Evolutionary conservation across 2,329 filamentous ascomycete genomes (phyloP).

Genomic region (Colletotrichum magnum): DNA sequence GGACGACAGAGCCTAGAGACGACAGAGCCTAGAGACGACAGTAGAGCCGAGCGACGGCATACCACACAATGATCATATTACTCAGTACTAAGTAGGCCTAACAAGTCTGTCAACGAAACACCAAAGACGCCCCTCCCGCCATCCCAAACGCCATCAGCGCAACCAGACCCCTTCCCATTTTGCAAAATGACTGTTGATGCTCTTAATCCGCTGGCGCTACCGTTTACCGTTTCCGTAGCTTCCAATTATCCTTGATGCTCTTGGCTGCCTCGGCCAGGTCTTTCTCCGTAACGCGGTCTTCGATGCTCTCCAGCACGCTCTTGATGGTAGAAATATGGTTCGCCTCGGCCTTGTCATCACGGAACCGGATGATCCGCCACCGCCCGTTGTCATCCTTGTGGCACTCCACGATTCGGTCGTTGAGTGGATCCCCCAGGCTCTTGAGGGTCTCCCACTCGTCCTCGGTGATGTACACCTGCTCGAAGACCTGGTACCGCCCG

Average conservation of each 20-base stretch:
- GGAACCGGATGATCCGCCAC: constrained; percentile 91
- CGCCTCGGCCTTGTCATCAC: constrained; percentile 92
- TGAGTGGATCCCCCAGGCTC: constrained; percentile 78
- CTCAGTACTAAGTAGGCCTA: too few species aligned
- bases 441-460: constrained; percentile 90
- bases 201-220: not conserved
- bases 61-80: too few species aligned
- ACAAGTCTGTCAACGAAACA: not conserved
- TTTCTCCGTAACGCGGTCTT: constrained; percentile 85
- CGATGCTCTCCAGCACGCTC: constrained; percentile 91
- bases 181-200: too few species aligned
- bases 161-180: not conserved
- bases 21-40: too few species aligned
- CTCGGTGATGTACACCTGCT: constrained; percentile 76
- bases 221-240: constrained; percentile 63
- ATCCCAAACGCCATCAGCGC: not conserved
- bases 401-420: constrained; percentile 92
- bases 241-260: constrained; percentile 86
- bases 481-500: constrained; percentile 75
- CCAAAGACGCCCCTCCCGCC: constrained; percentile 11
- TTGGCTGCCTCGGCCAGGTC: constrained; percentile 81
- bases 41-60: too few species aligned
- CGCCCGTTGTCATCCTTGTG: constrained; percentile 80
- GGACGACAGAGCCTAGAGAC: too few species aligned
- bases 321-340: constrained; percentile 90